Conservation (phyloP, 1,284 basidiomycete species). For the Naganishia sp. region DNA sequence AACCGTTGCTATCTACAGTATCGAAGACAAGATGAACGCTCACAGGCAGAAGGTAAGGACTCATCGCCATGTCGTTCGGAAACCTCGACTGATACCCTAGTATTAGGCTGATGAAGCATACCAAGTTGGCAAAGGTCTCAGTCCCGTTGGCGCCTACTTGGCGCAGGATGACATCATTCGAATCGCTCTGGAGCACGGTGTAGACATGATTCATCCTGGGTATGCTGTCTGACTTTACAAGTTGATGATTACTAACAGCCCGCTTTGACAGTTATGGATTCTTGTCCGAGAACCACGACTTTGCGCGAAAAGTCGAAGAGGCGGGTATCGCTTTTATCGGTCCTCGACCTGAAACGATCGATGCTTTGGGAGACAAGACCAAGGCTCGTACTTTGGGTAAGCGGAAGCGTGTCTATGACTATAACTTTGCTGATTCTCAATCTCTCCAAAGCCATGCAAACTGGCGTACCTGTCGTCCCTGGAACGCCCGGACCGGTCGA, state of each 20-base stretch:
- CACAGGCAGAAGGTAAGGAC: slow-evolving; percentile 87
- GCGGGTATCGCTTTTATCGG: slow-evolving; percentile 98
- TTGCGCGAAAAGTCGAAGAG: slow-evolving; percentile 94
- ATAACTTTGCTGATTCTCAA: neutral
- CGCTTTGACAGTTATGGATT: slow-evolving; percentile 78
- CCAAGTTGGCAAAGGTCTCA: slow-evolving; percentile 92
- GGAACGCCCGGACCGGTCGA: slow-evolving; percentile 94
- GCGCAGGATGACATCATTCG: slow-evolving; percentile 96
- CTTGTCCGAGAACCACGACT: slow-evolving; percentile 93
- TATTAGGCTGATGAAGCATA: slow-evolving; percentile 93
- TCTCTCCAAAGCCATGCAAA: slow-evolving; percentile 64
- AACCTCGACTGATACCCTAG: neutral
- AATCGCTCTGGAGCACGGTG: slow-evolving; percentile 91
- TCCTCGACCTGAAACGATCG: slow-evolving; percentile 93
- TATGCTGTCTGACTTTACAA: slow-evolving; percentile 51
- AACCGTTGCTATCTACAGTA: slow-evolving; percentile 97
- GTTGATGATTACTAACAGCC: neutral
- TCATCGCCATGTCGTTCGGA: neutral
- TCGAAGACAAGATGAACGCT: slow-evolving; percentile 93
- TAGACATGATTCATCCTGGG: slow-evolving; percentile 99
- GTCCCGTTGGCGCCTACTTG: slow-evolving; percentile 95
- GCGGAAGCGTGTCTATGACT: neutral
- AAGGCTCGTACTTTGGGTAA: slow-evolving; percentile 76
- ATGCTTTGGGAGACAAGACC: slow-evolving; percentile 97
- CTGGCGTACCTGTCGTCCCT: slow-evolving; percentile 93